A percentile compares a stretch with the other conserved stretches of the same genome.
These are phyloP conservation scores for Melocanna baccifera DNA, from an alignment of 176 grass and related monocot genomes.

Conservation along the genomic window DNA sequence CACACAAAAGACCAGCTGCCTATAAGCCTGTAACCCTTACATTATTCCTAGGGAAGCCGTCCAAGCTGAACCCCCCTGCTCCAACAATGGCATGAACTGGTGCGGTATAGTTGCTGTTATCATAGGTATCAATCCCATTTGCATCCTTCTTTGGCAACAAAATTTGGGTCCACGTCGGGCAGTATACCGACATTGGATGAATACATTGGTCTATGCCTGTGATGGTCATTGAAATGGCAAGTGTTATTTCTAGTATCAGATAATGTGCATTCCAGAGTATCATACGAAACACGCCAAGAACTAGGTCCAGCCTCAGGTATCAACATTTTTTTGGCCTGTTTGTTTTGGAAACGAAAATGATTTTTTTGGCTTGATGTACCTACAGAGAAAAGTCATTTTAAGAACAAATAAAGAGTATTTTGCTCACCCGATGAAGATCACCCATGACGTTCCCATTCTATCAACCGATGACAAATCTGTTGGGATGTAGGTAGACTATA, in stretches of 20 bases:
- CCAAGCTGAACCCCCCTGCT: slow-evolving; percentile 65
- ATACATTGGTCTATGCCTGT: slow-evolving; percentile 85
- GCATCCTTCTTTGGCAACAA: slow-evolving; percentile 59
- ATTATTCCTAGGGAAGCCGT: slow-evolving; percentile 51
- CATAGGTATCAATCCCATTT: slow-evolving; percentile 64
- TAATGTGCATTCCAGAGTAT: background rate
- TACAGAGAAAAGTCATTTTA: background rate
- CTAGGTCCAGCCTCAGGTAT: background rate
- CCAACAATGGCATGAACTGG: slow-evolving; percentile 78
- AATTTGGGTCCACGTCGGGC: slow-evolving; percentile 45
- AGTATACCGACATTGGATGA: slow-evolving; percentile 47
- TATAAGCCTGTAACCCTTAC: slow-evolving; percentile 17
- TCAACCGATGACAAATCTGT: too few species aligned
- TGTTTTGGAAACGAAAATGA: background rate
- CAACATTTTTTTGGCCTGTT: background rate
- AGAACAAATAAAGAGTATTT: slow-evolving; percentile 15
- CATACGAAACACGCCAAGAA: background rate
- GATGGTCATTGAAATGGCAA: background rate
- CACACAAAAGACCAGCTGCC: background rate
- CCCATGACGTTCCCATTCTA: too few species aligned
- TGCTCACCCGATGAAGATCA: too few species aligned
- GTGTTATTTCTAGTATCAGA: slow-evolving; percentile 6
- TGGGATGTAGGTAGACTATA: too few species aligned
- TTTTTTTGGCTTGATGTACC: background rate
- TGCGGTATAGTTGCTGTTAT: slow-evolving; percentile 68